Evolutionary conservation across 208 protist species (phyloP).

Genomic region (Balamuthia mandrillaris): DNA sequence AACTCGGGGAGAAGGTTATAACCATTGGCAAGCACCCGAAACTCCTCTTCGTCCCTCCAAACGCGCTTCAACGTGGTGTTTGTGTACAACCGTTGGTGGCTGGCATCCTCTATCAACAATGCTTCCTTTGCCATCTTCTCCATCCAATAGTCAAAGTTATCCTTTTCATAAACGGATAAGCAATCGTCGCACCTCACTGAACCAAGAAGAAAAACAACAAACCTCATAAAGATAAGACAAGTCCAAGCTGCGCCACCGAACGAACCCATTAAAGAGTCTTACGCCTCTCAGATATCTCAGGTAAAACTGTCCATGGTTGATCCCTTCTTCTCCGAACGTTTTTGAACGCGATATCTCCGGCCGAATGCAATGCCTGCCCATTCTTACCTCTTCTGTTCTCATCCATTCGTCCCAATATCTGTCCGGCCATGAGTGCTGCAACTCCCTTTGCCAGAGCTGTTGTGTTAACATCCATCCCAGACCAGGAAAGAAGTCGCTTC

Average conservation of each 20-base stretch:
- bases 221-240: conserved; percentile 37
- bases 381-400: conserved; percentile 20
- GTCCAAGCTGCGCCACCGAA: conserved; percentile 3
- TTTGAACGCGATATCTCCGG: conserved; percentile 62
- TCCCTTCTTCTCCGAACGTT: conserved; percentile 59
- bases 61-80: conserved; percentile 6
- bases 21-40: not conserved
- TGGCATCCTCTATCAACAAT: not conserved
- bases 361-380: conserved; percentile 59
- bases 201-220: too few species aligned
- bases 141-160: conserved; percentile 14
- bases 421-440: conserved; percentile 59
- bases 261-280: conserved; percentile 10
- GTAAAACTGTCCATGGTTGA: conserved; percentile 41
- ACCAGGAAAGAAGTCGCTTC: conserved; percentile 76
- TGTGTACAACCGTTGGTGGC: not conserved
- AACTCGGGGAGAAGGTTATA: not conserved
- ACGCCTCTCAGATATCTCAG: conserved; percentile 39
- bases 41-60: not conserved
- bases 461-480: conserved; percentile 70
- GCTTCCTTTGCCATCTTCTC: not conserved
- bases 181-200: too few species aligned
- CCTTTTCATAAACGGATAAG: too few species aligned
- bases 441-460: conserved; percentile 69
- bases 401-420: conserved; percentile 77